phyloP scores from a whole-genome alignment of 768 basidiomycete genomes.

The Tephrocybe sp. region DNA sequence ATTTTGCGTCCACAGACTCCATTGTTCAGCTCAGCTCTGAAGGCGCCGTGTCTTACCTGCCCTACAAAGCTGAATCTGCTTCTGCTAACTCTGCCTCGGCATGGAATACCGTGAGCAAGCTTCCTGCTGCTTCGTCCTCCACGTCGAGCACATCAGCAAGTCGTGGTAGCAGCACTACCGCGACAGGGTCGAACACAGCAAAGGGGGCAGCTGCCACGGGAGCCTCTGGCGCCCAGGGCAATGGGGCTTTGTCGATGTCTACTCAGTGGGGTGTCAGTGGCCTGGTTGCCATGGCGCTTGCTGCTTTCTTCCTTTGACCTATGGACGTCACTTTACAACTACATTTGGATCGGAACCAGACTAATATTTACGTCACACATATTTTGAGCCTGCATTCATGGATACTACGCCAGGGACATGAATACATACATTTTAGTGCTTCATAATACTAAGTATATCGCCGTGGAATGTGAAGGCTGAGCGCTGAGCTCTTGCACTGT shows the following conservation, averaged over 20 bases:
- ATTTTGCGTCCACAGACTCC: constrained; percentile 58
- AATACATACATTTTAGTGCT: too few species aligned
- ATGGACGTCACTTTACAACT: background rate
- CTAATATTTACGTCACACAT: background rate
- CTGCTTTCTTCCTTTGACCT: constrained; percentile 13
- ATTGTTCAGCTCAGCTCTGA: constrained; percentile 67
- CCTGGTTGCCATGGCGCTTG: constrained; percentile 8
- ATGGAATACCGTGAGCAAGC: constrained; percentile 46
- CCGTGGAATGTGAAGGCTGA: too few species aligned
- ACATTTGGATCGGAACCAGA: background rate
- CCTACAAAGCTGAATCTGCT: constrained; percentile 47
- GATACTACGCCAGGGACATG: too few species aligned
- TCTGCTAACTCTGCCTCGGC: constrained; percentile 40
- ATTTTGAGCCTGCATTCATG: background rate
- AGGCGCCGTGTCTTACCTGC: constrained; percentile 59
- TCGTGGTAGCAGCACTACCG: background rate
- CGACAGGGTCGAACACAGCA: constrained; percentile 8
- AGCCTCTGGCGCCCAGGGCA: constrained; percentile 4
- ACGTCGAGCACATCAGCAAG: constrained; percentile 1
- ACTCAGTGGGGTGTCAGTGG: constrained; percentile 10
- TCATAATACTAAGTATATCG: too few species aligned
- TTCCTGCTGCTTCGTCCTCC: constrained; percentile 44
- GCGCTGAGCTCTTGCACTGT: too few species aligned
- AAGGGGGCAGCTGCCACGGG: constrained; percentile 14
- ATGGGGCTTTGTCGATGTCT: constrained; percentile 11